Base-by-base conservation (phyloP, 1,284 basidiomycete genomes). In the Inonotus obliquus region DNA sequence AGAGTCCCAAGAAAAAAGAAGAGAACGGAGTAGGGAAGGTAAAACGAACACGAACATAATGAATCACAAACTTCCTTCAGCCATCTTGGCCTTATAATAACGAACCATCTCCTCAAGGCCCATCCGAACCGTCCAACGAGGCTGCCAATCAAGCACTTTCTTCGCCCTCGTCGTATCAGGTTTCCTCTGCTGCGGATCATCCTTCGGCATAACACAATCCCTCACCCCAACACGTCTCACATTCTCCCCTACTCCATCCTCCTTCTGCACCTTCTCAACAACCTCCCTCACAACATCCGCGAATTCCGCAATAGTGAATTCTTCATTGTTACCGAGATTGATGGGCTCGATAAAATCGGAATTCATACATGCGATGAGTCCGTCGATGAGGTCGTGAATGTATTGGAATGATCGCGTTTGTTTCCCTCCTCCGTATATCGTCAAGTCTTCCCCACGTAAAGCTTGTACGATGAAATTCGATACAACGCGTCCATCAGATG, bases 381-480 rank as follows among this genome's bases (percentile, higher is more conserved):
- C 90, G 70, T 92, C 88, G 69, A 88, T 77, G 61, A 91, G 81
- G 71, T 92, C 91, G 73, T 93, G 91, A 65, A 92, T 84, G 74
- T 95, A 97, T 78, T 95, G 93, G 86, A 98, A 97, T 19, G 95
- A 98, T 62, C 96, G 89, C 21, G 96, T 98, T 77, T 98, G 95
- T 53, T 79, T 86, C 63, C 96, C 96, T 71, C 98, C 96, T 56
- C 96, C 96, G 76, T 98, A 99, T 53, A 98, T 91, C 54, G 95
- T 97, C 81, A 99, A 87, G 74, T 97, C 91, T 76, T 98, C 89
- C 56, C 94, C 95, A 68, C 90, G 90, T 62, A 99, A 85, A 9
- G 96, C 96, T 71, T 98, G 96, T 60, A 98, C 90, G 72, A 98
- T 96, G 75, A 99, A 98, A 78, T 98, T 98, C 71, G 94, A 96